Evolutionary conservation across 176 grass and related monocot species (phyloP), one percentile per base, ranked within the genome.

Genomic region (Bromus sterilis): DNA sequence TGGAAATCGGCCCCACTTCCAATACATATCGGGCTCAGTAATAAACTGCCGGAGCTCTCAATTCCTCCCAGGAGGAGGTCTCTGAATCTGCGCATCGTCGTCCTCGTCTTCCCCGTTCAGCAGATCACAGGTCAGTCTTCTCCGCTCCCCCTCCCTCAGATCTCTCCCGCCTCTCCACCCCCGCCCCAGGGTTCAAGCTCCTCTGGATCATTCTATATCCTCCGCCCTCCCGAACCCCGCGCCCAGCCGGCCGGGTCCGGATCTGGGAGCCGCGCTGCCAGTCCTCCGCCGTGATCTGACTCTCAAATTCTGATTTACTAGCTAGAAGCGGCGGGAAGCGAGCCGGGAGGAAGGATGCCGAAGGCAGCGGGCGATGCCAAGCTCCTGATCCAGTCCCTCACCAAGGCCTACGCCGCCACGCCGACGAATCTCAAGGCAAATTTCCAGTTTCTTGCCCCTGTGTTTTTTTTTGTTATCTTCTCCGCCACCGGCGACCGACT

Each of bases 351-450:
- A n/a, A 76, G 15, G 81, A 97, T 93, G 92, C 77, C 86, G 70
- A 93, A 69, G 64, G 49, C 72, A 42, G 66, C 75, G 11, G 89
- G 77, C 5, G 90, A 98, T 63, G 86, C 88, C 7, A 87, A 85
- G 78, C 83, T 90, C 13, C 86, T 98, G 39, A 69, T 98, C 81
- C 86, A 90, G 73, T 93, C 92, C 39, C 84, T 94, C 28, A 41
- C 8, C 56, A 92, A 82, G 58, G 90, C 92, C 10, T 98, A 94
- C 28, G 78, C 86, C 66, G 86, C 88, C 71, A 93, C 88, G n/a
- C 92, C 92, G 36, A 84, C 82, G 12, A 88, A 84, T 75, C 92
- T 98, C 40, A 98, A 88, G 81, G 95, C 89, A 79, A 49, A 61
- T 78, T 0, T 26, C 29, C 13, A 3, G 26, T 23, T 30, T 20